Conservation (phyloP, 805 yeast genomes). For the Hanseniaspora lindneri region DNA sequence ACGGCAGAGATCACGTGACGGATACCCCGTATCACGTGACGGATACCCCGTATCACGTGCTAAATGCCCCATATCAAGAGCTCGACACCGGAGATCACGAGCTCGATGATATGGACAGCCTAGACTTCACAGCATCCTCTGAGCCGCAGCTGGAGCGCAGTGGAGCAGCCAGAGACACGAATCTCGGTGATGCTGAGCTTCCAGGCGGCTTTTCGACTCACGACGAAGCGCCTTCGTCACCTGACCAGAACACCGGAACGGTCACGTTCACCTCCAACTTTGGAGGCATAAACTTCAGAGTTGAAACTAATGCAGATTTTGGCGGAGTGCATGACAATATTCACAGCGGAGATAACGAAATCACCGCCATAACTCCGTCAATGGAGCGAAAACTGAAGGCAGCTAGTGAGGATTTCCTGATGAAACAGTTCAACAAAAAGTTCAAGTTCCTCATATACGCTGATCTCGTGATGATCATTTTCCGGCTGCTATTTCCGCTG, state of each 20-base stretch:
- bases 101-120: neutral
- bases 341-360: constrained; percentile 4
- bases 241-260: constrained; percentile 4
- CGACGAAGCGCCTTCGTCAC: neutral
- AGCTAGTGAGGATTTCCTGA: constrained; percentile 12
- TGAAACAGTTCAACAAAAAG: constrained; percentile 21
- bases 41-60: too few relatives aligned
- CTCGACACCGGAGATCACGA: neutral
- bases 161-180: neutral
- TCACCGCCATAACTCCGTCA: neutral
- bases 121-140: neutral
- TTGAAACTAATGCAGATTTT: constrained; percentile 14
- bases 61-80: too few relatives aligned
- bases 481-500: constrained; percentile 23
- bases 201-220: neutral
- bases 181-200: constrained; percentile 4
- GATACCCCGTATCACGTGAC: too few relatives aligned
- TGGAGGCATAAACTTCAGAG: constrained; percentile 15
- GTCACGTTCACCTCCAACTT: constrained; percentile 10
- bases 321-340: neutral
- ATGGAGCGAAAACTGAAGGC: neutral
- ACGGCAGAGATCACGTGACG: too few relatives aligned
- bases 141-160: neutral
- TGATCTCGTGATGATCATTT: constrained; percentile 21
- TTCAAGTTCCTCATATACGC: constrained; percentile 27